phyloP scores from a whole-genome alignment of 2,329 filamentous ascomycete species.

The Pestalotiopsis sp. region DNA sequence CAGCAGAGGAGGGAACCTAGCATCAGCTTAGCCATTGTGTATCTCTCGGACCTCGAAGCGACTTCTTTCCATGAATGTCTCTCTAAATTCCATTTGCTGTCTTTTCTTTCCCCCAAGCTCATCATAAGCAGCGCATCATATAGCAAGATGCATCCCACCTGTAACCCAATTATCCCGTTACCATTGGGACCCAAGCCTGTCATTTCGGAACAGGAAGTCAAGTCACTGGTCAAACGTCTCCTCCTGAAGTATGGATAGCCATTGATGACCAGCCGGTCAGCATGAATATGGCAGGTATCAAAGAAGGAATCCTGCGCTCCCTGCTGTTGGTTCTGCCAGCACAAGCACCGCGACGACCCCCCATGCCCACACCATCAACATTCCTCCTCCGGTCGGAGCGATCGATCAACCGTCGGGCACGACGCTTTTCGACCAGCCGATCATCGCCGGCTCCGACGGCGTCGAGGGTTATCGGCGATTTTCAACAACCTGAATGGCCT shows the following conservation, averaged over 20 bases:
- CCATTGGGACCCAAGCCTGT: not conserved
- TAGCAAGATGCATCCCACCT: not conserved
- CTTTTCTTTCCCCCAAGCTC: not conserved
- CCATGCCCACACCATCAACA: not conserved
- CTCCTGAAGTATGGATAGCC: not conserved
- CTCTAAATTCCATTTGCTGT: not conserved
- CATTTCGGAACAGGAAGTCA: not conserved
- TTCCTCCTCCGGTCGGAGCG: not conserved
- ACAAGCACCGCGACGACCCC: not conserved
- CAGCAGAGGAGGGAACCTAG: not conserved
- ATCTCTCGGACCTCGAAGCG: not conserved
- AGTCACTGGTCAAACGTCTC: not conserved
- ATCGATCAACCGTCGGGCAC: not conserved
- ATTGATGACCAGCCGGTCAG: not conserved
- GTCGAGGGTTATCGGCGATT: not conserved
- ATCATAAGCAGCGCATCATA: not conserved
- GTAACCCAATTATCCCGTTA: not conserved
- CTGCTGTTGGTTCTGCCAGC: not conserved
- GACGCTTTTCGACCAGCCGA: not conserved
- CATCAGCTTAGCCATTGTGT: not conserved
- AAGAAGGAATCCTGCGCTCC: not conserved
- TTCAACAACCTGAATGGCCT: not conserved
- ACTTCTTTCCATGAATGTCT: not conserved
- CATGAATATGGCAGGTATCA: not conserved
- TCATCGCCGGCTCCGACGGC: not conserved